Evolutionary conservation across 768 basidiomycete species (phyloP), one percentile per base, ranked within the genome.

Genomic region (Mrakia blollopis): DNA sequence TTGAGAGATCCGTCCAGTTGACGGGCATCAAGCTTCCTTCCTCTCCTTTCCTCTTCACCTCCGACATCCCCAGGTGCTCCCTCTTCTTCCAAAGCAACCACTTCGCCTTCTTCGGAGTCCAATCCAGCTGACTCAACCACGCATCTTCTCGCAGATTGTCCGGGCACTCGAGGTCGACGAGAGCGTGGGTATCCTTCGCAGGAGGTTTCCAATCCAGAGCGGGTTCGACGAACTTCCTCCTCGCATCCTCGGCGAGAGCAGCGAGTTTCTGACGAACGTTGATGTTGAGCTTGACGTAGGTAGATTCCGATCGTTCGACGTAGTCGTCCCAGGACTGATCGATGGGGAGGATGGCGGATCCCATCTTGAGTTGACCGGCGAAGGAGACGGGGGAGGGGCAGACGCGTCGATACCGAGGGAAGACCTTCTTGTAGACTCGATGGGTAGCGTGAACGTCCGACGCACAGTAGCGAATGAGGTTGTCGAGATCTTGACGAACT

Each of bases 341-440:
- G 68, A 98, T 94, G 0, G 93, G 90, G 60, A 99, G 85, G 81
- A 98, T 92, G 71, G 92, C 90, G 25, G 91, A 92, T 0, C 93
- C 92, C 97, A 99, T 98, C 5, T 89, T 89, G 61, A 95, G 84
- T 37, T 94, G 87, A 8, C 96, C 95, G 0, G 94, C 91, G 82
- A 98, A 98, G 0, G 92, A 91, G 3, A 92, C 94, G 0, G 95
- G 97, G 82, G 91, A 92, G 0, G 95, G 94, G 83, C 95, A 99
- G 8, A 89, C 89, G 39, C 86, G 82, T 61, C 94, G 86, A 82
- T 96, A 99, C 0, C 89, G 86, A 0, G 95, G 94, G 10, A 97
- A 87, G 39, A 91, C 90, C 74, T 88, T 86, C 21, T 86, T 80
- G 82, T 89, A 97, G 10, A 98, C 92, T 8, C 87, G 86, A 81